Evolutionary conservation across 257 asterid species (phyloP).

Genomic region (Solanum boliviense): DNA sequence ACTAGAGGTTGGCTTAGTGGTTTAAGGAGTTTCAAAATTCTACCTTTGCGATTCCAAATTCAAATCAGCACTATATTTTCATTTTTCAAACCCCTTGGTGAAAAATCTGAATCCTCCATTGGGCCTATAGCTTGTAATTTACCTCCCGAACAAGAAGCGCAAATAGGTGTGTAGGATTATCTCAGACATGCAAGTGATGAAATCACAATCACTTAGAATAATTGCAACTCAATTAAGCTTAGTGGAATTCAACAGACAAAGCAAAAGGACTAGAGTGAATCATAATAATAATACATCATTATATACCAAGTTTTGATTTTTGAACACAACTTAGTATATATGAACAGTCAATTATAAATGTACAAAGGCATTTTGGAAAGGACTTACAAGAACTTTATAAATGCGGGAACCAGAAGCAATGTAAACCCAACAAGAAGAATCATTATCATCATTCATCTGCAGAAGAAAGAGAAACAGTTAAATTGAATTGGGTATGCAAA

Average conservation of each 20-base stretch:
- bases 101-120: not conserved
- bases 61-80: not conserved
- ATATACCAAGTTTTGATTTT: not conserved
- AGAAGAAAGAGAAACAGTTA: not conserved
- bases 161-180: too few species aligned
- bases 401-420: constrained; percentile 64
- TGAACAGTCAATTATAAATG: not conserved
- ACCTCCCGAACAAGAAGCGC: too few species aligned
- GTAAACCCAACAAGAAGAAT: constrained; percentile 66
- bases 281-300: not conserved
- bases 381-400: constrained; percentile 53
- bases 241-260: not conserved
- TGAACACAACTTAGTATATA: not conserved
- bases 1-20: not conserved
- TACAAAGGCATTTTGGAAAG: not conserved
- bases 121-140: not conserved
- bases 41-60: too few species aligned
- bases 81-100: not conserved
- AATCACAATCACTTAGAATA: not conserved
- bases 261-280: not conserved
- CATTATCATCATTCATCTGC: constrained; percentile 50
- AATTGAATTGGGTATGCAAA: not conserved
- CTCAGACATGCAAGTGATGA: too few species aligned
- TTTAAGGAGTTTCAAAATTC: not conserved
- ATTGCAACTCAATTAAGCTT: not conserved